Evolutionary conservation across 2,329 filamentous ascomycete species (phyloP), one percentile per base, ranked within the genome.

Genomic region (Dactylellina drechsleri): DNA sequence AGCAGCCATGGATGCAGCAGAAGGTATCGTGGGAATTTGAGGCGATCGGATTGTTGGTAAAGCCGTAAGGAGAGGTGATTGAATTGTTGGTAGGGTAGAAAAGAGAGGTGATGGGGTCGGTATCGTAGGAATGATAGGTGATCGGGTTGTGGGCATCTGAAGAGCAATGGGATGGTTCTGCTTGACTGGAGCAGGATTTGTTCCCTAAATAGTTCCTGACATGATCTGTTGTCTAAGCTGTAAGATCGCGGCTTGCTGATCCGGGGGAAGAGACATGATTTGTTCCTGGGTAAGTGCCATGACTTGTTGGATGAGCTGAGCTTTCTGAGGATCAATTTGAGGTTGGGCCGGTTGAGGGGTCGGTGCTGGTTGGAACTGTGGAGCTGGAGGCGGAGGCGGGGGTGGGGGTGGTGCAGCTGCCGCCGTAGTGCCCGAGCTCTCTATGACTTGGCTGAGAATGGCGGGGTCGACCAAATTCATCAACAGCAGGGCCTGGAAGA

Each of bases 401-500:
- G 78, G 80, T 26, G 72, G 79, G 13, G 74, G 77, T 15, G 62
- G 68, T 2, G 77, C 72, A 2, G 77, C 49, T 40, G 59, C 59
- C 15, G 78, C 26, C 40, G 75, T 60, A 49, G 78, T 77, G 56
- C 80, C 80, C 2, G 76, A 75, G 79, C 86, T 85, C 80, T 89
- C 87, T 49, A 91, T 85, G 54, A 91, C 86, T 50, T 86, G 85
- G 45, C 85, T 84, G 43, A 91, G 83, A 6, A 88, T 85, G 75
- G 82, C 83, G 18, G 87, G 86, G 79, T 90, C 89, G 61, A 90
- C 88, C n/a, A 91, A 84, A 72, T 88, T 87, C 82, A 91, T 87
- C n/a, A 90, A 84, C 1, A 91, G 84, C n/a, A 91, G 83, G 2
- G 88, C 87, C 80, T 91, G 89, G 81, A 91, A 90, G 77, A 90